Conservation (phyloP, 495 filamentous ascomycete genomes). For the Chaetomidium leptoderma region DNA sequence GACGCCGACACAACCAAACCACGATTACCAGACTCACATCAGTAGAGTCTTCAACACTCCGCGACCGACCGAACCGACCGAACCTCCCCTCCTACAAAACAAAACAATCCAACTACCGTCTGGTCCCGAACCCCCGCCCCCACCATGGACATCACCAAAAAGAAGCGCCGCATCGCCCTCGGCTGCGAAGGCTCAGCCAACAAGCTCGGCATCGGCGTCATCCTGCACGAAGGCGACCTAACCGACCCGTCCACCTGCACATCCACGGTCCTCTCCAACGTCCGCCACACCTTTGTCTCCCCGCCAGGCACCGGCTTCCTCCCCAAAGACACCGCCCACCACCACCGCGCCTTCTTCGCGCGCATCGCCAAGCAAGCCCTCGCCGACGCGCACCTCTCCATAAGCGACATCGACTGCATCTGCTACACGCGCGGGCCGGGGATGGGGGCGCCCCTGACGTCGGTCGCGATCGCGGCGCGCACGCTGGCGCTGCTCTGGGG, state of each 20-base stretch:
- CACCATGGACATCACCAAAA: constrained; percentile 18
- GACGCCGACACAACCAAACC: too few species aligned
- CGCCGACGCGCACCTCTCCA: constrained; percentile 55
- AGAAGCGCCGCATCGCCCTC: constrained; percentile 60
- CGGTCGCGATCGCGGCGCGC: constrained; percentile 78
- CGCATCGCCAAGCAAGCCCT: constrained; percentile 73
- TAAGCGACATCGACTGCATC: constrained; percentile 76
- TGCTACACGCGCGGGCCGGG: constrained; percentile 95
- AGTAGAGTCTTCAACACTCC: not conserved
- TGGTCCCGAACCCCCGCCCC: not conserved
- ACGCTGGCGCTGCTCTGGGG: constrained; percentile 79
- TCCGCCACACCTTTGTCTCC: constrained; percentile 88
- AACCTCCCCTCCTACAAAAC: too few species aligned
- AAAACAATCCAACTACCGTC: too few species aligned
- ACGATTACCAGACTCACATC: too few species aligned
- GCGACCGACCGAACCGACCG: too few species aligned
- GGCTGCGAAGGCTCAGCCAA: constrained; percentile 97
- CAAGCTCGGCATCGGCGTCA: constrained; percentile 92
- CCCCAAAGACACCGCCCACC: constrained; percentile 89
- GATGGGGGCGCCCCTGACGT: constrained; percentile 93
- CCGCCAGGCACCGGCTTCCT: constrained; percentile 93
- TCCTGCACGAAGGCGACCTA: constrained; percentile 59
- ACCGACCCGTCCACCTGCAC: constrained; percentile 47
- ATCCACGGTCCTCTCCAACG: constrained; percentile 80
- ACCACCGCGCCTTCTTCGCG: constrained; percentile 84